Conservation (phyloP, 352 stramenopile species). For the Globisporangium camurandrum region DNA sequence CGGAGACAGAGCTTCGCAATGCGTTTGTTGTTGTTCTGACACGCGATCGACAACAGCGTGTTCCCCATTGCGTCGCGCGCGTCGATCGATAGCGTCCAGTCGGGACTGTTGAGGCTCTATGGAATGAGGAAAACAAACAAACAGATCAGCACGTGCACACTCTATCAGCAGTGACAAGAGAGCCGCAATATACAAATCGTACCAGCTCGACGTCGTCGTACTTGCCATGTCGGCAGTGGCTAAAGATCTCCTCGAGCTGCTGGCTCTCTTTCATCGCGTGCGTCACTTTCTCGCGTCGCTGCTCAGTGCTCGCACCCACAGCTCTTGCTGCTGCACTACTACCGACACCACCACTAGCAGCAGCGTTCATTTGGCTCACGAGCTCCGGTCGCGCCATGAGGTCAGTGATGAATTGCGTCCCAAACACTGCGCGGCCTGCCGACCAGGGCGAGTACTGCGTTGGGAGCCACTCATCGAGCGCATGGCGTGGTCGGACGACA, state of each 20-base stretch:
- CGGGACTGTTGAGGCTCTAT: constrained; percentile 84
- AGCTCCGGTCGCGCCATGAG: constrained; percentile 54
- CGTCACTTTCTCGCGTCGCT: constrained; percentile 67
- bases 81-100: constrained; percentile 89
- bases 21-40: constrained; percentile 95
- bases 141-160: background rate
- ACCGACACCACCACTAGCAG: background rate
- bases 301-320: constrained; percentile 26
- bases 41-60: constrained; percentile 89
- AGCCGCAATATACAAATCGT: constrained; percentile 6
- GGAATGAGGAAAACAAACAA: background rate
- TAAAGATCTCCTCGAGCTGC: constrained; percentile 88
- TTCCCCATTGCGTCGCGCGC: constrained; percentile 90
- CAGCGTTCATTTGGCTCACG: constrained; percentile 8
- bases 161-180: constrained; percentile 13
- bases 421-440: constrained; percentile 53
- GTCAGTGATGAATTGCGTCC: constrained; percentile 54
- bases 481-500: constrained; percentile 75
- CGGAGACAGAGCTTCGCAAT: constrained; percentile 93
- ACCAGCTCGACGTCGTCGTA: constrained; percentile 82
- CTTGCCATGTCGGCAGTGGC: constrained; percentile 84
- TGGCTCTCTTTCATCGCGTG: constrained; percentile 79
- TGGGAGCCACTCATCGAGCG: constrained; percentile 85
- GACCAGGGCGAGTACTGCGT: constrained; percentile 91
- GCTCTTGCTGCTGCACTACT: constrained; percentile 7